Base-by-base conservation (phyloP, 345 rosid genomes). In the Alliaria petiolata region DNA sequence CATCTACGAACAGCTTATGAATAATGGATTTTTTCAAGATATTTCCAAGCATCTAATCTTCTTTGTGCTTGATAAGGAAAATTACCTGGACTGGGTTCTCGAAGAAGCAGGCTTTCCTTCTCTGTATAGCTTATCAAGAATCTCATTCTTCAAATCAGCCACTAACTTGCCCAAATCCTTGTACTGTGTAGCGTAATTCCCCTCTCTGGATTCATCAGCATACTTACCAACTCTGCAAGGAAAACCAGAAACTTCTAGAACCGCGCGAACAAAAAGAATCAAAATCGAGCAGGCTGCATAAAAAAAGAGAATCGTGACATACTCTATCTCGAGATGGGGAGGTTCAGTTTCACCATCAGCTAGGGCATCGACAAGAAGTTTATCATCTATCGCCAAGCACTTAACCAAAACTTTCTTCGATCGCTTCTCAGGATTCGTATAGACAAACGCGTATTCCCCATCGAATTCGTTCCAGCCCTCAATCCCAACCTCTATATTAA, bases 401-500 rank as follows among this genome's bases (percentile, higher is more conserved):
- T 89, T 93, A 0, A 91, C 86, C 62, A 89, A 10, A 36, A 83
- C 73, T 64, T 85, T 89, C 81, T 80, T 83, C 22, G 83, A 78
- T 33, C 70, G 78, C 22, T 80, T 83, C 15, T 76, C 85, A 1
- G 89, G 89, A 7, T 82, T 84, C 39, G 43, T 10, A 61, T 89
- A 93, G 8, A 93, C 87, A 49, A 93, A 93, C n/a, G 86, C 91
- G 54, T 90, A 93, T 38, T 83, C 25, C 25, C 25, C 86, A 0
- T 84, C 86, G 1, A 79, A 40, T 14, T 87, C 84, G 61, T 90
- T 93, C 98, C 98, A 93, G 0, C 77, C 76, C 0, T 91, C 97
- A 16, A 85, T 76, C 28, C 96, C 96, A 42, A 89, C 92, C 76
- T 86, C 98, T 17, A 86, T 22, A 19, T 93, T 89, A 67, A 60